phyloP scores from a whole-genome alignment of 768 basidiomycete genomes.

The Mycena maculata region DNA sequence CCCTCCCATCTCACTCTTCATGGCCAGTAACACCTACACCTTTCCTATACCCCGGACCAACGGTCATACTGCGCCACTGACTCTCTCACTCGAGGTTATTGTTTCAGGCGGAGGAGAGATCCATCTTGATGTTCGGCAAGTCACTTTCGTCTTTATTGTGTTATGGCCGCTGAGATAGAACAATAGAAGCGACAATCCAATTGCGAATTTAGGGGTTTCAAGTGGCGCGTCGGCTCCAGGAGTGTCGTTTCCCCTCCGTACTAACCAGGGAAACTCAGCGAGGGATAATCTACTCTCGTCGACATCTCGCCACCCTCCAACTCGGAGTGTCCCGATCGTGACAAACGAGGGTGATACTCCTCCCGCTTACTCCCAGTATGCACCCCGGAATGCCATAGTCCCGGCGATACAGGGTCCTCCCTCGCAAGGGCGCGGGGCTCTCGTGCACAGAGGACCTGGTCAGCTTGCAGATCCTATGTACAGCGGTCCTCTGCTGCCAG shows the following conservation, averaged over 20 bases:
- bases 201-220: no score
- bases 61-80: neutral
- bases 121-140: neutral
- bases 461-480: neutral
- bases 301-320: neutral
- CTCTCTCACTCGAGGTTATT: constrained; percentile 3
- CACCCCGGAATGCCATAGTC: no score
- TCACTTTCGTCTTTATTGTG: neutral
- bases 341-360: neutral
- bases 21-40: neutral
- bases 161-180: neutral
- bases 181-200: neutral
- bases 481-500: neutral
- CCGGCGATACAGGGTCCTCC: neutral
- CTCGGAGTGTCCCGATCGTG: neutral
- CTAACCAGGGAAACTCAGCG: no score
- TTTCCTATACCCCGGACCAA: neutral
- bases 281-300: neutral
- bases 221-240: no score
- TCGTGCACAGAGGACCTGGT: neutral
- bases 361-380: constrained; percentile 3
- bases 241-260: no score
- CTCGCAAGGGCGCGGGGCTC: neutral
- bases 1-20: neutral
- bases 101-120: neutral